These are phyloP conservation scores for Uronychia binucleata DNA, from an alignment of 73 alveolate species.

Conservation along the genomic window DNA sequence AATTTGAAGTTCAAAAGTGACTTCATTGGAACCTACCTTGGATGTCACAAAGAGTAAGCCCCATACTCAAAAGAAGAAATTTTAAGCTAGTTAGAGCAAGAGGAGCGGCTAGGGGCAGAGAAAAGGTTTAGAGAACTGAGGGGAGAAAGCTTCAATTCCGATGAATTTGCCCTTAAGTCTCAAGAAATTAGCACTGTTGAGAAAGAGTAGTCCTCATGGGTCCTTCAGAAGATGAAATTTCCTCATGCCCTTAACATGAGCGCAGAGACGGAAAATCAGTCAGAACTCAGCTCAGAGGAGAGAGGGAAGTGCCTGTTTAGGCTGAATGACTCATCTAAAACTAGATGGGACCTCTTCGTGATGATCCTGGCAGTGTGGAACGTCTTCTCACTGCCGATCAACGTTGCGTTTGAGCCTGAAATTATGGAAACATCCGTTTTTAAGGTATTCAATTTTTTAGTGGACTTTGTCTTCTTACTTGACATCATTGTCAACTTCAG, in stretches of 20 bases:
- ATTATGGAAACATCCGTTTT: background rate
- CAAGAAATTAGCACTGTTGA: too few species aligned
- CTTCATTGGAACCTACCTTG: too few species aligned
- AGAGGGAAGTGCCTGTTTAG: background rate
- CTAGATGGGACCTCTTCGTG: slow-evolving; percentile 50
- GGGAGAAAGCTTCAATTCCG: too few species aligned
- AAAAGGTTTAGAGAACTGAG: too few species aligned
- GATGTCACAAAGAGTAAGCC: too few species aligned
- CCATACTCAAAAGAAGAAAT: too few species aligned
- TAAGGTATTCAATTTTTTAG: background rate
- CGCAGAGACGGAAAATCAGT: background rate
- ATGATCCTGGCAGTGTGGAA: slow-evolving; percentile 38
- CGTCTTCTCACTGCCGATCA: slow-evolving; percentile 38
- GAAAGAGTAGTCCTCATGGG: too few species aligned
- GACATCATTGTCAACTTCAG: slow-evolving; percentile 42
- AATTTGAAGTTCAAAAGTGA: too few species aligned
- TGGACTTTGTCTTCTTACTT: slow-evolving; percentile 25
- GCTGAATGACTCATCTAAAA: background rate
- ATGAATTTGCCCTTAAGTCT: too few species aligned
- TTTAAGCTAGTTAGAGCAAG: too few species aligned
- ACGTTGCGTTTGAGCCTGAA: slow-evolving; percentile 37
- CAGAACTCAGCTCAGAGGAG: background rate
- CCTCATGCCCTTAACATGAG: slow-evolving; percentile 3
- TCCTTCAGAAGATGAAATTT: too few species aligned
- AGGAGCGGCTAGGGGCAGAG: too few species aligned